Conservation (phyloP, 1,139 yeast species). For the Pichia sorboxylosa region DNA sequence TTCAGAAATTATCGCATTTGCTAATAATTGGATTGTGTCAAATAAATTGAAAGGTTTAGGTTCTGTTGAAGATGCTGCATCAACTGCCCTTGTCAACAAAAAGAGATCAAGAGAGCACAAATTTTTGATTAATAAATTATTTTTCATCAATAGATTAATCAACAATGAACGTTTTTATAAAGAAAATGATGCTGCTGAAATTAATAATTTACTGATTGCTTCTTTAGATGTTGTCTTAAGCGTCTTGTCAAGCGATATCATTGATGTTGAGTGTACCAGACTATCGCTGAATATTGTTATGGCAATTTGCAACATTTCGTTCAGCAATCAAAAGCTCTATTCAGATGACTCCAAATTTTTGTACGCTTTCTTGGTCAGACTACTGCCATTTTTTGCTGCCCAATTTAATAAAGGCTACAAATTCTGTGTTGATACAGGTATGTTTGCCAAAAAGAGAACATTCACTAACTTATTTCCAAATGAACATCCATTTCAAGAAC, state of each 20-base stretch:
- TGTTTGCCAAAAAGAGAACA: conserved; percentile 43
- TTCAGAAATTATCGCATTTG: conserved; percentile 29
- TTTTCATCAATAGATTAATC: conserved; percentile 49
- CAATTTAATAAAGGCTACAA: conserved; percentile 40
- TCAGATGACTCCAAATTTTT: conserved; percentile 12
- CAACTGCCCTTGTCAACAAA: conserved; percentile 23
- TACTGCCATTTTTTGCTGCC: conserved; percentile 15
- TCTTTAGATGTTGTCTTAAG: conserved; percentile 56
- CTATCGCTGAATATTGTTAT: conserved; percentile 49
- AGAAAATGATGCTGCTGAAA: conserved; percentile 19
- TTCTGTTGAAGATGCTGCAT: conserved; percentile 17
- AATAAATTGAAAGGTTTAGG: conserved; percentile 44
- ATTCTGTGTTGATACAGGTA: conserved; percentile 38
- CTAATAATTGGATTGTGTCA: conserved; percentile 35
- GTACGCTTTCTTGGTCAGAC: conserved; percentile 12
- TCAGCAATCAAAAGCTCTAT: conserved; percentile 15
- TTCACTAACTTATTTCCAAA: conserved; percentile 62
- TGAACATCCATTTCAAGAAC: conserved; percentile 50
- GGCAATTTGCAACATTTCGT: conserved; percentile 25
- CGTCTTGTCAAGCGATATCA: conserved; percentile 37
- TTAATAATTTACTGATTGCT: conserved; percentile 36
- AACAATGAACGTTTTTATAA: conserved; percentile 35
- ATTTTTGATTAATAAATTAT: conserved; percentile 44
- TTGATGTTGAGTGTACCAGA: conserved; percentile 48
- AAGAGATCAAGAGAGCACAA: conserved; percentile 38